Base-by-base conservation (phyloP, 768 basidiomycete genomes). In the Termitomyces sp. region DNA sequence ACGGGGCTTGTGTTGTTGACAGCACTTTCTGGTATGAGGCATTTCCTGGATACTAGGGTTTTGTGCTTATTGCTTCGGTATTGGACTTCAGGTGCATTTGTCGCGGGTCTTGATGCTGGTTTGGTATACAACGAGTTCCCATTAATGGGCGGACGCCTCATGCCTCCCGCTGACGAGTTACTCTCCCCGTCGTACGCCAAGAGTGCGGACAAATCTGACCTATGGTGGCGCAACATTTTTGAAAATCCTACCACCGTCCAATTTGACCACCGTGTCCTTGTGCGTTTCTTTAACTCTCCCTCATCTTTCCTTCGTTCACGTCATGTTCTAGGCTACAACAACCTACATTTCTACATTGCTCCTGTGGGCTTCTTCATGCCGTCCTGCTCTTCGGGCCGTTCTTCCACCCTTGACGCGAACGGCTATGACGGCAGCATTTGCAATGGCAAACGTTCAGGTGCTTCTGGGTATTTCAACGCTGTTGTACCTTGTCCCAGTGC, bases 121-220 rank as follows among this genome's bases (percentile, higher is more conserved):
- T 75, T 99, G 57, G 72, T 95, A n/a, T 98, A 98, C 76, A 99
- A 99, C 70, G 96, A 98, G 70, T 99, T 97, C 77, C 97, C 97
- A 0, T 75, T 89, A 5, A 99, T 99, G 96, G 96, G 94, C 42
- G 95, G 91, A 7, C 82, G 86, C 15, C 73, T 98, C 15, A 83
- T 85, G 4, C 97, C 97, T 3, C 94, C 95, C 0, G 63, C 77
- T 7, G 83, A 88, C 42, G 97, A 98, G 72, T 82, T 99, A 31
- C 85, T 96, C 70, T 86, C 91, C 32, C 70, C 81, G 1, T 77
- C 79, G 7, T 98, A 97, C 72, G 85, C 94, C 7, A 86, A 87
- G 72, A 83, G 73, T 36, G 67, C 76, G 0, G 89, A 92, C 71
- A 78, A 83, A 63, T 85, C 84, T 1, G 94, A 97, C 69, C 70